These are phyloP conservation scores for Scytalidium sp. DNA, from an alignment of 2,329 filamentous ascomycete species.

Conservation along the genomic window DNA sequence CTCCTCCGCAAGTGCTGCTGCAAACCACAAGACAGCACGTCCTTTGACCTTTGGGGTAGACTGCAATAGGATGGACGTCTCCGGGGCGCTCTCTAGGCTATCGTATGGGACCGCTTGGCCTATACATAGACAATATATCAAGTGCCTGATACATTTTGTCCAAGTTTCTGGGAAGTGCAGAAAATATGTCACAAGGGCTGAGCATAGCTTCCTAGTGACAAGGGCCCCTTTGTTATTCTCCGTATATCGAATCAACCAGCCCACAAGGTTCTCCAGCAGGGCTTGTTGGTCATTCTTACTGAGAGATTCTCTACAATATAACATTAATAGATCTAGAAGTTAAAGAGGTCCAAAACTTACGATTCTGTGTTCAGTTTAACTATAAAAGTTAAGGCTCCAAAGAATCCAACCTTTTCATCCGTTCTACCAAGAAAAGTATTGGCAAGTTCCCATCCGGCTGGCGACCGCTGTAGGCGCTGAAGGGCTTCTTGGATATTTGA, in stretches of 20 bases:
- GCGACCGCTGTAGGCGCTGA: conserved; percentile 73
- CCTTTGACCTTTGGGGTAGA: conserved; percentile 48
- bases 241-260: conserved; percentile 58
- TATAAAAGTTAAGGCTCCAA: conserved; percentile 87
- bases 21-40: conserved; percentile 63
- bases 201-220: conserved; percentile 71
- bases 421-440: conserved; percentile 67
- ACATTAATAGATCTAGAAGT: not conserved
- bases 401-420: conserved; percentile 80
- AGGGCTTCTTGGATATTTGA: conserved; percentile 68
- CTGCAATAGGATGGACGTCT: conserved; percentile 41
- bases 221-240: conserved; percentile 51
- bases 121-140: conserved; percentile 56
- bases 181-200: conserved; percentile 74
- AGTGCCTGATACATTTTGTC: conserved; percentile 61
- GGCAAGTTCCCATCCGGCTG: conserved; percentile 82
- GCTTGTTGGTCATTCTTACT: conserved; percentile 53
- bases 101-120: conserved; percentile 45
- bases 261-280: conserved; percentile 58
- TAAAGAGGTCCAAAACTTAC: conserved; percentile 37
- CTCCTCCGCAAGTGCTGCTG: conserved; percentile 61
- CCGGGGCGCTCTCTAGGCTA: conserved; percentile 39
- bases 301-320: conserved; percentile 34
- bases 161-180: conserved; percentile 67
- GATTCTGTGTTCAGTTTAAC: conserved; percentile 93